These are phyloP conservation scores for Mucor piriformis DNA, from an alignment of 371 early-diverging fungal species.

Conservation along the genomic window DNA sequence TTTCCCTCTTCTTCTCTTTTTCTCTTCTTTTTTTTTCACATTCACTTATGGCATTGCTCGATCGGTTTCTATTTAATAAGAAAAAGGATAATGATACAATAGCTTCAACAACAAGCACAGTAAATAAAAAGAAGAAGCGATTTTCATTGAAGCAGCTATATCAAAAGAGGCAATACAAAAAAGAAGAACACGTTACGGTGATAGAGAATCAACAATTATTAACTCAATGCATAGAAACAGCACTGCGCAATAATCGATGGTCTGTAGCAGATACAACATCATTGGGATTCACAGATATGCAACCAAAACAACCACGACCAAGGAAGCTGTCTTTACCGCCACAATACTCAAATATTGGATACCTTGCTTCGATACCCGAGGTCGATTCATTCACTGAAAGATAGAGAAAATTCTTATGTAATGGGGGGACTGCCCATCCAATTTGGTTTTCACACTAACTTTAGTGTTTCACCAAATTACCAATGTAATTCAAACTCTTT, in stretches of 20 bases:
- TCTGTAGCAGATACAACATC: not conserved
- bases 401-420: not conserved
- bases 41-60: constrained; percentile 2
- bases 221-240: constrained; percentile 16
- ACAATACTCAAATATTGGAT: constrained; percentile 1
- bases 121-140: not conserved
- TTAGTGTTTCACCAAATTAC: not conserved
- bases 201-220: constrained; percentile 13
- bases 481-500: not conserved
- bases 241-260: constrained; percentile 4
- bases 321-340: constrained; percentile 13
- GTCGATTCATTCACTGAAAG: constrained; percentile 5
- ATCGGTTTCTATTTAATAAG: constrained; percentile 6
- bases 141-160: not conserved
- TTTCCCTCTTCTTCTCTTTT: not conserved
- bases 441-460: not conserved
- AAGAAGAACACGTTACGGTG: not conserved
- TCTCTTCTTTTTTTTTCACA: not conserved
- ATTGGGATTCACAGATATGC: not conserved
- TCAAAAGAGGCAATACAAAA: not conserved
- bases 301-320: constrained; percentile 1
- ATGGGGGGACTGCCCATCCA: not conserved
- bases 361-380: constrained; percentile 21
- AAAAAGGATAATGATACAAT: not conserved
- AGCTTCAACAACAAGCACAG: not conserved